Evolutionary conservation across 768 basidiomycete species (phyloP), one percentile per base, ranked within the genome.

Genomic region (Suillus fuscotomentosus): DNA sequence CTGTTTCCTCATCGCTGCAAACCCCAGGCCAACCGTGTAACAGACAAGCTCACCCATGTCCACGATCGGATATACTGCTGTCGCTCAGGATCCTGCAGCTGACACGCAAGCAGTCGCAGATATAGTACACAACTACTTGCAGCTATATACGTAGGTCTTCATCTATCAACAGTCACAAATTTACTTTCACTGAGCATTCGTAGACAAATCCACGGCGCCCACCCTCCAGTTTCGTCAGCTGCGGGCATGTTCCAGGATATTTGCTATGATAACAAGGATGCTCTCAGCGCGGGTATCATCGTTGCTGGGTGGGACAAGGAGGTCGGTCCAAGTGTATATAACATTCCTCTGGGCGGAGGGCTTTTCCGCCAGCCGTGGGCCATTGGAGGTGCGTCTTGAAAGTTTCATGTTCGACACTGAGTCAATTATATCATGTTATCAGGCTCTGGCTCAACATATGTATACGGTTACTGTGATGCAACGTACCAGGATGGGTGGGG

Each of bases 51-150:
- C 66, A 97, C 96, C 2, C 87, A 93, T 75, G 84, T 99, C 69
- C 95, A 98, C 77, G 97, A 99, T 79, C 94, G 95, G 69, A 93
- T 99, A 77, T 99, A 99, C 78, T 99, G 97, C 76, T 99, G 97
- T 86, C 91, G 97, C 65, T 97, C 95, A 50, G 97, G 97, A 59
- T 97, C 95, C 95, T 69, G 94, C 97, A 54, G 97, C 97, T 27
- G 97, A 99, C 76, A 99, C 97, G 3, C 97, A 97, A 77, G 95
- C 96, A 59, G 83, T 99, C 38, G 97, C 97, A 62, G 97, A 99
- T 75, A 81, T 87, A 14, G 92, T 97, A 13, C 92, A 95, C 73
- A 88, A 90, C 74, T 80, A 88, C 66, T 84, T 94, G 39, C 94
- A 95, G 75, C 79, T 92, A 76, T 83, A 86, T 72, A 83, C 87